Evolutionary conservation across 352 stramenopile genomes (phyloP).

Genomic region (Peronosclerospora sorghi): DNA sequence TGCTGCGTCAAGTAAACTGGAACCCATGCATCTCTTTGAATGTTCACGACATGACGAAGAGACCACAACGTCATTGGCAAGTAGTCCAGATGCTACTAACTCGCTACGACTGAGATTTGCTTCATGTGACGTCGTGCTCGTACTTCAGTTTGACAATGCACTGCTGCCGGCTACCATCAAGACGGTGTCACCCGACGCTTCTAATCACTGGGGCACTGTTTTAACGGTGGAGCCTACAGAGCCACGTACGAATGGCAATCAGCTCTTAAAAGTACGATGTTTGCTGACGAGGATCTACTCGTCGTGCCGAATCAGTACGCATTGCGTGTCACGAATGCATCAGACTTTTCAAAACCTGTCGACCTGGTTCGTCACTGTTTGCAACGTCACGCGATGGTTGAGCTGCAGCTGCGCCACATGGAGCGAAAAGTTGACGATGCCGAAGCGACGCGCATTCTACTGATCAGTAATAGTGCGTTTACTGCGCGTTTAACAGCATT

Average conservation of each 20-base stretch:
- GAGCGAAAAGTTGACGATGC: no score
- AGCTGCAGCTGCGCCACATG: conserved; percentile 46
- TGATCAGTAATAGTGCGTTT: conserved; percentile 16
- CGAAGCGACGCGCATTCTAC: no score
- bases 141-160: conserved; percentile 56
- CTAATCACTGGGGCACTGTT: conserved; percentile 56
- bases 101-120: no score
- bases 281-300: conserved; percentile 49
- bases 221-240: conserved; percentile 32
- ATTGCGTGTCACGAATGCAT: no score
- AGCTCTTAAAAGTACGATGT: conserved; percentile 48
- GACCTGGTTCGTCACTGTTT: conserved; percentile 37
- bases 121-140: conserved; percentile 50
- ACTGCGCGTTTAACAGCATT: conserved; percentile 17
- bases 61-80: neutral
- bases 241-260: conserved; percentile 28
- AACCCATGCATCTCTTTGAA: conserved; percentile 29
- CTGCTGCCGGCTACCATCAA: conserved; percentile 35
- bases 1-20: no score
- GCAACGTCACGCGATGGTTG: conserved; percentile 40
- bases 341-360: conserved; percentile 40
- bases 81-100: conserved; percentile 17
- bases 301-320: no score
- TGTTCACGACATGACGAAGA: conserved; percentile 30
- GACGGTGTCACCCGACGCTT: conserved; percentile 18